These are phyloP conservation scores for Cardamine occulta DNA, from an alignment of 345 rosid genomes.

Conservation along the genomic window DNA sequence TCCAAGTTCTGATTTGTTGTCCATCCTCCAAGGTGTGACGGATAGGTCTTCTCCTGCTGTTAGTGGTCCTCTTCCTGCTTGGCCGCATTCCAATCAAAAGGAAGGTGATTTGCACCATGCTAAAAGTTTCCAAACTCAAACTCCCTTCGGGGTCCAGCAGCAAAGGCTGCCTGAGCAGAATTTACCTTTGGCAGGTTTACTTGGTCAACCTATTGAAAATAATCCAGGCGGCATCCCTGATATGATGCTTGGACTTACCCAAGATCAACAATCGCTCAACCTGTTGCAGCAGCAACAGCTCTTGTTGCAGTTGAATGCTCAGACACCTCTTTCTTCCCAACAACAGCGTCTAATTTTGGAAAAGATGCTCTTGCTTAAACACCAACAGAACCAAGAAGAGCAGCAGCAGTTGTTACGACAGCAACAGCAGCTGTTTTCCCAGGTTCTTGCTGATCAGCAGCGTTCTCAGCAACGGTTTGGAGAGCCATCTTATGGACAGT, in stretches of 20 bases:
- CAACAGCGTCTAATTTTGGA: conserved; percentile 76
- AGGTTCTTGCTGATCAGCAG: conserved; percentile 67
- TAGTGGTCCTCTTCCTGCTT: conserved; percentile 55
- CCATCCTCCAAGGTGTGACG: conserved; percentile 71
- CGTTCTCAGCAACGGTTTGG: conserved; percentile 63
- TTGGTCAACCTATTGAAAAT: conserved; percentile 69
- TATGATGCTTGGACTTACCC: conserved; percentile 60
- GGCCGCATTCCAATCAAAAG: conserved; percentile 69
- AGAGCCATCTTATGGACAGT: conserved; percentile 65
- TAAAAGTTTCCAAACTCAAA: conserved; percentile 61
- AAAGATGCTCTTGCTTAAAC: conserved; percentile 69
- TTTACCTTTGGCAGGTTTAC: conserved; percentile 61
- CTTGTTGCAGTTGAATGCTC: conserved; percentile 70
- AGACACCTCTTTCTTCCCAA: conserved; percentile 62
- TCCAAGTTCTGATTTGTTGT: conserved; percentile 73
- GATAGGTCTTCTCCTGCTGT: conserved; percentile 63
- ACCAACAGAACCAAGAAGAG: conserved; percentile 83
- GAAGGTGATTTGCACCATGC: conserved; percentile 61
- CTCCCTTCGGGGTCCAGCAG: conserved; percentile 71
- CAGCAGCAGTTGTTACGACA: conserved; percentile 81
- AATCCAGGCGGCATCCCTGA: conserved; percentile 62
- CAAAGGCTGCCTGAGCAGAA: conserved; percentile 62
- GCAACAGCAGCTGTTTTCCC: conserved; percentile 75
- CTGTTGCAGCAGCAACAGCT: conserved; percentile 83
- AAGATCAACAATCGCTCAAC: conserved; percentile 71